Percentiles rank a stretch among this genome's conserved stretches.
These are phyloP conservation scores for Phytopythium boreale DNA, from an alignment of 352 stramenopile genomes.

Conservation along the genomic window DNA sequence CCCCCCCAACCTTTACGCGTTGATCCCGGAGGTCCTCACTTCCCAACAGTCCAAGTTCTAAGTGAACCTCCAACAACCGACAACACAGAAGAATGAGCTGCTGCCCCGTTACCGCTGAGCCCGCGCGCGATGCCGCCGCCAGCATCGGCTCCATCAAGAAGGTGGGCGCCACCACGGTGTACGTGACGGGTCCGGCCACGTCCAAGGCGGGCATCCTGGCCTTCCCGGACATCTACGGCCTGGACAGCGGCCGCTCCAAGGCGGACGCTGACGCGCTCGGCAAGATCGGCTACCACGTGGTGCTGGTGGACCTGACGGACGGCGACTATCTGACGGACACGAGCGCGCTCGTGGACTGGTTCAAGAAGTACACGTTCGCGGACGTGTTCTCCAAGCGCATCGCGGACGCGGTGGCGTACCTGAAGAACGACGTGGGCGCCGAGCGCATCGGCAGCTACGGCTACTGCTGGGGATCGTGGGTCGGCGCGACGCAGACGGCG, in stretches of 20 bases:
- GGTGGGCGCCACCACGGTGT: conserved; percentile 62
- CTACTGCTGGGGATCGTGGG: conserved; percentile 84
- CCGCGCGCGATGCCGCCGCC: conserved; percentile 35
- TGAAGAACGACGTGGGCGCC: conserved; percentile 56
- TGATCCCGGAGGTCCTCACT: conserved; percentile 3
- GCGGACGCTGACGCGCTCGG: conserved; percentile 68
- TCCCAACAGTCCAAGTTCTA: not conserved
- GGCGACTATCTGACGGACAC: conserved; percentile 62
- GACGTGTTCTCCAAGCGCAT: conserved; percentile 49
- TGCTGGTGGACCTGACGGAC: conserved; percentile 61
- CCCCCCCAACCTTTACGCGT: not conserved
- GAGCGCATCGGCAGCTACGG: conserved; percentile 71
- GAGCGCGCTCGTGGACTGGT: conserved; percentile 42
- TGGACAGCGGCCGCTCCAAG: conserved; percentile 81
- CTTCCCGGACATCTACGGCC: conserved; percentile 74
- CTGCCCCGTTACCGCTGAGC: conserved; percentile 70
- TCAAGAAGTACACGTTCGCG: conserved; percentile 67
- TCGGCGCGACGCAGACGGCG: conserved; percentile 52
- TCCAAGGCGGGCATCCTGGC: conserved; percentile 68
- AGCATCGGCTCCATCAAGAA: conserved; percentile 63
- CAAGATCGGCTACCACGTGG: conserved; percentile 73
- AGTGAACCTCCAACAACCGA: conserved; percentile 1
- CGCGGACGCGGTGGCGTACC: conserved; percentile 68
- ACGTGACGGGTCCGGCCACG: conserved; percentile 60
- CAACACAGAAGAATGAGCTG: conserved; percentile 55